phyloP scores from a whole-genome alignment of 305 asterid species.

The Fraxinus angustifolia region DNA sequence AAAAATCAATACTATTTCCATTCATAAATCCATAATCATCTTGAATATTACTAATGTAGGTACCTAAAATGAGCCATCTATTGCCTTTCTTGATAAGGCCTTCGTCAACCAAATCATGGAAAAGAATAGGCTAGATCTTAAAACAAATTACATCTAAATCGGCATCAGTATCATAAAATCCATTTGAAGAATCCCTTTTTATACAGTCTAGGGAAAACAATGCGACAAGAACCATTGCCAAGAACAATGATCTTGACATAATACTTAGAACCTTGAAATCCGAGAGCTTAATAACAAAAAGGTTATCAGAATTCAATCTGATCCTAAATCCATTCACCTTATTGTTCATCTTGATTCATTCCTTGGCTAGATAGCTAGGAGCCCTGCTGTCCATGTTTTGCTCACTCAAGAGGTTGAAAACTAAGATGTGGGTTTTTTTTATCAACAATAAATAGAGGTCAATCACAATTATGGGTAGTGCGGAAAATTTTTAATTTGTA shows the following conservation, averaged over 20 bases:
- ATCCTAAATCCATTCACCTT: constrained; percentile 21
- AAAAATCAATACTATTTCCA: constrained; percentile 28
- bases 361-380: constrained; percentile 22
- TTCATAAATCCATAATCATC: constrained; percentile 31
- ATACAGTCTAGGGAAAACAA: constrained; percentile 37
- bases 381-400: constrained; percentile 37
- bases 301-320: constrained; percentile 32
- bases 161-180: background rate
- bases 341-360: constrained; percentile 8
- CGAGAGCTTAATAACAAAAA: constrained; percentile 47
- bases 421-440: background rate
- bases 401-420: background rate
- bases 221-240: constrained; percentile 47
- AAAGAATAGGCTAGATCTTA: constrained; percentile 33
- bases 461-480: background rate
- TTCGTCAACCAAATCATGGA: constrained; percentile 57
- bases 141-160: constrained; percentile 18
- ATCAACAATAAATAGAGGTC: background rate
- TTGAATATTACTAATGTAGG: constrained; percentile 22
- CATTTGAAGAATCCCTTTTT: constrained; percentile 25
- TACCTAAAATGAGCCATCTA: constrained; percentile 43
- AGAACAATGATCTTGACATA: constrained; percentile 50
- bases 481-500: constrained; percentile 9
- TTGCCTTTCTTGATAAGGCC: constrained; percentile 63
- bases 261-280: constrained; percentile 49